Evolutionary conservation across 176 grass and related monocot species (phyloP), one percentile per base, ranked within the genome.

Genomic region (Dactylis glomerata): DNA sequence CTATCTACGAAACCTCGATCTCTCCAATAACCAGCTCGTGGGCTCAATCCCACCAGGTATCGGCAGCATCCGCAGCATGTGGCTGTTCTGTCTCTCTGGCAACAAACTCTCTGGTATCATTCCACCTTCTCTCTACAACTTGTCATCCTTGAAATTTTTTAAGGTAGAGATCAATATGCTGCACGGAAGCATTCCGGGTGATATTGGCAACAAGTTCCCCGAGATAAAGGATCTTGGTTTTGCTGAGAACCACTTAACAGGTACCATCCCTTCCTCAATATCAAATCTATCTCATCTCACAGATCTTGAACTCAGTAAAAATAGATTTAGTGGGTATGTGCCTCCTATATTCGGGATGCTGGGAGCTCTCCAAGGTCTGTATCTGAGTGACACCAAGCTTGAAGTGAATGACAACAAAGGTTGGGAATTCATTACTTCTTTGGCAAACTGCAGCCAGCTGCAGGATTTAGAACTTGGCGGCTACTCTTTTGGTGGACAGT

Each of bases 381-480:
- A 2, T 10, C 28, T 84, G 31, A 1, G 0, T 52, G 1, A 0
- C 0, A 85, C 77, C 19, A 42, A 8, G 0, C 62, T 78, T 56
- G 83, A 78, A 57, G 62, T 61, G n/a, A 44, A 55, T 17, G 1
- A 78, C 34, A 44, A 42, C 1, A 33, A 85, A 3, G 61, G 83
- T 26, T 85, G 83, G 83, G 83, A 85, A 23, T 85, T 85, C 61
- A 8, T 85, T 59, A 19, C 22, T 56, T 77, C 59, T 37, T 24
- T 77, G 24, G 34, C 33, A 9, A 85, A 85, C 66, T 68, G 66
- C 8, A 68, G 66, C 19, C 34, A 70, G 6, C 80, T 55, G 2
- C 2, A 0, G 80, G 0, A 0, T 0, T 30, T 82, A 8, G 2
- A 0, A 19, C 80, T 82, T 1, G 2, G 1, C 3, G 5, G 11